phyloP scores from a whole-genome alignment of 192 early-diverging fungal genomes.

The Coemansia sp. region DNA sequence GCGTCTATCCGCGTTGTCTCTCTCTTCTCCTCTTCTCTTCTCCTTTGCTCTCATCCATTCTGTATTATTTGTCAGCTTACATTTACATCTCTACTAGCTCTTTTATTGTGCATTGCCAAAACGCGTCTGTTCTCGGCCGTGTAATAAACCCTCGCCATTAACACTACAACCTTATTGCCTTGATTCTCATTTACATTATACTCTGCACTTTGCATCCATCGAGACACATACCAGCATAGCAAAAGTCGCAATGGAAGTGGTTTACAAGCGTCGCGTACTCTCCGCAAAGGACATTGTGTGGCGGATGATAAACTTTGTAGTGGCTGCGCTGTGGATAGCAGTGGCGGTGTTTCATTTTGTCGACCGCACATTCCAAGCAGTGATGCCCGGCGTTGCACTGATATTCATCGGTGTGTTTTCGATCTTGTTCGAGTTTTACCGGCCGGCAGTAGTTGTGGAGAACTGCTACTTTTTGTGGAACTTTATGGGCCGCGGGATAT shows the following conservation, averaged over 20 bases:
- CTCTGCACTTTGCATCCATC: not conserved
- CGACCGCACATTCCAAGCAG: constrained; percentile 36
- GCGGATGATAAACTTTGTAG: constrained; percentile 45
- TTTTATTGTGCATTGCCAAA: constrained; percentile 1
- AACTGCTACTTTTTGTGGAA: constrained; percentile 56
- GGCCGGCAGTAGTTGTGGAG: constrained; percentile 30
- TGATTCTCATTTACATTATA: too few relatives aligned
- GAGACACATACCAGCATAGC: not conserved
- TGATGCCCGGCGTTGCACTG: constrained; percentile 42
- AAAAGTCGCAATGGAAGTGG: constrained; percentile 5
- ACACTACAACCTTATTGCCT: too few relatives aligned
- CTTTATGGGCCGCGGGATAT: constrained; percentile 52
- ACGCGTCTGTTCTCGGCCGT: not conserved
- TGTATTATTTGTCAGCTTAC: constrained; percentile 2
- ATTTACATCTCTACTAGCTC: not conserved
- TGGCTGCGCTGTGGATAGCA: constrained; percentile 47
- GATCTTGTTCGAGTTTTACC: constrained; percentile 48
- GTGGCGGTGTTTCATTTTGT: constrained; percentile 41
- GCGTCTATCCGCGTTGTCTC: not conserved
- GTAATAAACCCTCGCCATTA: not conserved
- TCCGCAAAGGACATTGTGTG: constrained; percentile 26
- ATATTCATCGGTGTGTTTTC: constrained; percentile 35
- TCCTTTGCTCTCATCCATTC: constrained; percentile 1
- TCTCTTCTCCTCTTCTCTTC: not conserved
- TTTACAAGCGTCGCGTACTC: not conserved